Evolutionary conservation across 257 asterid genomes (phyloP).

Genomic region (Linaria vulgaris): DNA sequence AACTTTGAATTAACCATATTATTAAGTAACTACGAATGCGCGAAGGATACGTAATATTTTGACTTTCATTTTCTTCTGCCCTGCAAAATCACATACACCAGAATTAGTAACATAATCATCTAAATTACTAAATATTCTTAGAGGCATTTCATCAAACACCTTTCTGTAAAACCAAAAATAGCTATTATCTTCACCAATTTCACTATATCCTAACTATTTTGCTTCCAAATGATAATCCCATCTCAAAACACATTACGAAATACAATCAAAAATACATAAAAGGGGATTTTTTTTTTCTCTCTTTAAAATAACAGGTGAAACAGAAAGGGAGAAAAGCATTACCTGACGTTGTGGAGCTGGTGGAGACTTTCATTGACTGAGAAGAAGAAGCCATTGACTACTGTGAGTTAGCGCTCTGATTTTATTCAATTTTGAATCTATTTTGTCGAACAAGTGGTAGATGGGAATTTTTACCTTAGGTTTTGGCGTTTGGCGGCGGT

Average conservation of each 20-base stretch:
- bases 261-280: too few species aligned
- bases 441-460: too few species aligned
- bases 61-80: conserved; percentile 63
- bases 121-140: background rate
- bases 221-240: background rate
- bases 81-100: conserved; percentile 41
- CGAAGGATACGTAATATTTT: conserved; percentile 80
- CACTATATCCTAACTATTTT: background rate
- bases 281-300: too few species aligned
- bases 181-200: background rate
- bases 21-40: too few species aligned
- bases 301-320: too few species aligned
- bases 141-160: conserved; percentile 21
- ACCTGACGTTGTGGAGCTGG: conserved; percentile 26
- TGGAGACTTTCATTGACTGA: background rate
- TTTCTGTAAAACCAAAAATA: background rate
- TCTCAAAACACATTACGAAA: background rate
- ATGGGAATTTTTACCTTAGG: too few species aligned
- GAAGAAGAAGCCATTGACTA: too few species aligned
- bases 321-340: background rate
- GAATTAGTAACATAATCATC: conserved; percentile 5
- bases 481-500: too few species aligned
- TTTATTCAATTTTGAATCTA: too few species aligned
- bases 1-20: too few species aligned
- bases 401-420: too few species aligned